Evolutionary conservation across 768 basidiomycete genomes (phyloP).

Genomic region (Macrolepiota dolichaula): DNA sequence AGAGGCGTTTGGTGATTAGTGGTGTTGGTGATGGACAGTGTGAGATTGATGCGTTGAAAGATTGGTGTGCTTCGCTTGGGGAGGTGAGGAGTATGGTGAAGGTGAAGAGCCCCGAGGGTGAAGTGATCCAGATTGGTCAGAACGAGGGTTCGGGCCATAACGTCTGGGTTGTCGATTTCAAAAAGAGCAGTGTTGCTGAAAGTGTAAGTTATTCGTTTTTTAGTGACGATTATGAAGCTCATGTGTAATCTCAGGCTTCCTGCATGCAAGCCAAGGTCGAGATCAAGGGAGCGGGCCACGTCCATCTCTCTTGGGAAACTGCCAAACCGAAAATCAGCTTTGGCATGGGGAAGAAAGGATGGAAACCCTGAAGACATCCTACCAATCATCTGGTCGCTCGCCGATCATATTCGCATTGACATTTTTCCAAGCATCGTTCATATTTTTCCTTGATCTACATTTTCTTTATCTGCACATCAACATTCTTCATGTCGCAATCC

Average conservation of each 20-base stretch:
- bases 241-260: slow-evolving; percentile 27
- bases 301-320: slow-evolving; percentile 31
- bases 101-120: slow-evolving; percentile 2
- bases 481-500: background rate
- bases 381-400: background rate
- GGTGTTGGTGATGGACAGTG: slow-evolving; percentile 26
- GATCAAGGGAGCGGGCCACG: slow-evolving; percentile 38
- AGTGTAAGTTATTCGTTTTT: slow-evolving; percentile 23
- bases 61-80: slow-evolving; percentile 35
- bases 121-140: background rate
- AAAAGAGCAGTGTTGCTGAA: slow-evolving; percentile 34
- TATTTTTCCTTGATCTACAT: background rate
- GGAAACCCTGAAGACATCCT: slow-evolving; percentile 1
- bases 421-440: background rate
- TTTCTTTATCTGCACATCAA: background rate
- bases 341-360: slow-evolving; percentile 2
- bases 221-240: background rate
- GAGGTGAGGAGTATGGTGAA: slow-evolving; percentile 28
- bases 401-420: background rate
- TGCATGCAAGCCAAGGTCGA: slow-evolving; percentile 33
- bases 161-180: slow-evolving; percentile 27
- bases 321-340: slow-evolving; percentile 14
- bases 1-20: slow-evolving; percentile 30
- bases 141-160: background rate
- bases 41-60: slow-evolving; percentile 26